A percentile compares a stretch with the other conserved stretches of the same genome.
Evolutionary conservation across 371 early-diverging fungal genomes (phyloP).

Genomic region (Chytridium lagenaria): DNA sequence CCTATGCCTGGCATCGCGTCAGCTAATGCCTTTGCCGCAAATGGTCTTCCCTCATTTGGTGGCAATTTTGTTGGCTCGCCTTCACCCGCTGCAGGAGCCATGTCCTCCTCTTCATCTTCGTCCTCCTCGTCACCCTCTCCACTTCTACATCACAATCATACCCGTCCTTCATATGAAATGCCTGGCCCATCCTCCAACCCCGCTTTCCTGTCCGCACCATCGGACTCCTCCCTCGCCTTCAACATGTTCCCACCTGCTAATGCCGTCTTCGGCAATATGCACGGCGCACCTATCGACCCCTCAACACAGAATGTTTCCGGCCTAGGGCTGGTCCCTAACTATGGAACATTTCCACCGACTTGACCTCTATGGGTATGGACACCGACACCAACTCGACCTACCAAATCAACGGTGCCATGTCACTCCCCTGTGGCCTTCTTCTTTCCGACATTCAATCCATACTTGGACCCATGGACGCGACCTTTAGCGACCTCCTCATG

Average conservation of each 20-base stretch:
- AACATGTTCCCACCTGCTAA: too few species aligned
- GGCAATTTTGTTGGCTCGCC: neutral
- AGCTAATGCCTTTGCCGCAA: neutral
- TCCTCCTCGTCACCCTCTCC: neutral
- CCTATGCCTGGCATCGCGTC: neutral
- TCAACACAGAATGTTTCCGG: too few species aligned
- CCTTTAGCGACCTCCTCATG: conserved; percentile 7
- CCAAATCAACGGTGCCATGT: neutral
- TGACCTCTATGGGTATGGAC: too few species aligned
- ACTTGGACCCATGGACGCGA: conserved; percentile 7
- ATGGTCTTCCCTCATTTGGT: neutral
- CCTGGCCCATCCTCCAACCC: neutral
- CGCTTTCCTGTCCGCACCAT: neutral
- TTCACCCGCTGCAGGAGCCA: neutral
- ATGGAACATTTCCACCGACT: too few species aligned
- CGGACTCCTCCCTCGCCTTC: neutral
- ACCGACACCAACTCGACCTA: too few species aligned
- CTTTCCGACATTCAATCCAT: conserved; percentile 2
- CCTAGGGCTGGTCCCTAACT: too few species aligned
- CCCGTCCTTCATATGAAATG: neutral
- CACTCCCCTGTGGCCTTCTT: neutral
- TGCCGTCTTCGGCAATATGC: too few species aligned
- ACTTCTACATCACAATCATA: neutral
- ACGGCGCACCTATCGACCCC: too few species aligned
- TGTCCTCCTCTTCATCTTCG: too few species aligned